Base-by-base conservation (phyloP, 495 filamentous ascomycete genomes). In the Penicillium soppii region DNA sequence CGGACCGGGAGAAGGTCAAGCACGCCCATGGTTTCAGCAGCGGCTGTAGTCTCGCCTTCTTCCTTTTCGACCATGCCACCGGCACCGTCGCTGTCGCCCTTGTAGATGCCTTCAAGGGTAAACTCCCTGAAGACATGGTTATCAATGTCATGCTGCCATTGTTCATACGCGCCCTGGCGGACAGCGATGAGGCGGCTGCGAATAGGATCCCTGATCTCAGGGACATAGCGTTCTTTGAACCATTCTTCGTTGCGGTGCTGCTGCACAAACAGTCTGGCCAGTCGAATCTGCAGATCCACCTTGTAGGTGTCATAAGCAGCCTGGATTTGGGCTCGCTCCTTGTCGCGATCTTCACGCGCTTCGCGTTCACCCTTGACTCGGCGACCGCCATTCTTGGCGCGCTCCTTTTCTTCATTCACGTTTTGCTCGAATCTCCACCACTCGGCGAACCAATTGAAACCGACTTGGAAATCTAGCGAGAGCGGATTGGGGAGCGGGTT, bases 361-460 rank as follows among this genome's bases (percentile, higher is more conserved):
- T 95, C 90, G 15, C 85, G 85, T 38, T 88, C 82, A 21, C 86
- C 88, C 51, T 88, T 87, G 36, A 87, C 72, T 26, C 86, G 79
- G 47, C 90, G 81, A 13, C 88, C 85, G 22, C 90, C 90, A 45
- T 85, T 83, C 56, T 84, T 87, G 15, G 75, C 73, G 16, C 89
- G 86, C 59, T 96, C 91, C 57, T 86, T 87, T 51, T 95, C 90
- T 45, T 95, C 90, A 62, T 91, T 92, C 50, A 95, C 86, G 21
- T 78, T 78, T 64, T 95, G 88, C 59, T 96, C 91, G 8, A 79
- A 71, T 48, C 91, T 78, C 91, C 92, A 97, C 94, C 94, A 99
- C 68, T 97, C 95, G 6, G 90, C 88, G 63, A 95, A 99, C 70
- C 86, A 97, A 20, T 88, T 96, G 72, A 97, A 97, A 0, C 94